phyloP scores from a whole-genome alignment of 78 protist species.

The Emiliania huxleyi region DNA sequence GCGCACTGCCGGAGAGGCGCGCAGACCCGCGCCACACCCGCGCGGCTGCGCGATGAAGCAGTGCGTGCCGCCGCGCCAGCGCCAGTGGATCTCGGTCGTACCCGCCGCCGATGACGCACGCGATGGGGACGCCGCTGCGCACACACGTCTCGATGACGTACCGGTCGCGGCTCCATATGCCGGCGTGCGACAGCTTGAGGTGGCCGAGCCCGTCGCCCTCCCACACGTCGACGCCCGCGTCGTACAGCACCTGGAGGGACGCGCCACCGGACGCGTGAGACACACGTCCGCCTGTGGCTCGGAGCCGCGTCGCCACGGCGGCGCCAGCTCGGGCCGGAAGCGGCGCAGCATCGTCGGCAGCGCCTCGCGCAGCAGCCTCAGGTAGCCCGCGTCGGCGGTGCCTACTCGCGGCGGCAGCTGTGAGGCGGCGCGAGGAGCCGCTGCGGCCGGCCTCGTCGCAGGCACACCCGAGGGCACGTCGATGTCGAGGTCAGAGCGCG shows the following conservation, averaged over 20 bases:
- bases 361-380: neutral
- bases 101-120: neutral
- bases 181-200: neutral
- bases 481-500: neutral
- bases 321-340: neutral
- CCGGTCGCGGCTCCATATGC: neutral
- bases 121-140: neutral
- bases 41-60: neutral
- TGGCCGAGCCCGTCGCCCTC: conserved; percentile 2
- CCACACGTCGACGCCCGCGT: conserved; percentile 27
- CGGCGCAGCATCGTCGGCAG: neutral
- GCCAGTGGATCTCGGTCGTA: neutral
- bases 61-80: neutral
- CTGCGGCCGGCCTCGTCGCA: too few species aligned
- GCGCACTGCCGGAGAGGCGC: too few species aligned
- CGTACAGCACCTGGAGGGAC: too few species aligned
- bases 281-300: too few species aligned
- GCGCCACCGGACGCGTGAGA: too few species aligned
- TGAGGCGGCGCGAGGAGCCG: too few species aligned
- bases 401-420: too few species aligned
- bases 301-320: too few species aligned
- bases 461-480: neutral
- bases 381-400: neutral
- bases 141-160: neutral
- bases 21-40: neutral